phyloP scores from a whole-genome alignment of 257 asterid genomes.

The Jasminum sambac region DNA sequence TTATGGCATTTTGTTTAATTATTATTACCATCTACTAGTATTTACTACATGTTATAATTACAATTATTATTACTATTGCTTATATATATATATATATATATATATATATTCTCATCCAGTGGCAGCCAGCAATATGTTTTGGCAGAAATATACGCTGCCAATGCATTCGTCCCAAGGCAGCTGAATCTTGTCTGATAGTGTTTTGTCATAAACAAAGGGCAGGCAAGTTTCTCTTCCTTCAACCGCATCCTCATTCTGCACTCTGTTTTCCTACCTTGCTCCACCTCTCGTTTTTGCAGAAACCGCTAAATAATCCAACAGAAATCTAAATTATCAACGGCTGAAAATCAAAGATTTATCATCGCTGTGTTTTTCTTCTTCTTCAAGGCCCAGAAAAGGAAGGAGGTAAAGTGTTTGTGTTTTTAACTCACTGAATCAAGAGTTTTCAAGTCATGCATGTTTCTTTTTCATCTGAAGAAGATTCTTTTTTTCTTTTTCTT shows the following conservation, averaged over 20 bases:
- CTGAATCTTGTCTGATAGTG: background rate
- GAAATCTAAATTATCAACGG: background rate
- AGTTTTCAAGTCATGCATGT: background rate
- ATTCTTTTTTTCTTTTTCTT: background rate
- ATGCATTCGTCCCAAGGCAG: background rate
- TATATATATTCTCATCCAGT: background rate
- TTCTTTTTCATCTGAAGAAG: background rate
- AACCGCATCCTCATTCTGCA: background rate
- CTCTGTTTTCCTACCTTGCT: background rate
- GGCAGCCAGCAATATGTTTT: background rate
- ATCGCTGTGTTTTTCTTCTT: background rate
- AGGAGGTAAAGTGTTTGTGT: background rate
- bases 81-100: too few relatives aligned
- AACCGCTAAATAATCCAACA: background rate
- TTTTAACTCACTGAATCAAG: background rate
- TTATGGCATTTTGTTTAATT: too few relatives aligned
- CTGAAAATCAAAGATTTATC: background rate
- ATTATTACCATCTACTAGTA: too few relatives aligned
- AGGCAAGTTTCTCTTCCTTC: background rate
- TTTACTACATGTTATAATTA: too few relatives aligned
- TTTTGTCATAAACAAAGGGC: background rate
- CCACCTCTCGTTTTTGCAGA: background rate
- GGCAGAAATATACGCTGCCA: background rate
- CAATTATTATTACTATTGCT: too few relatives aligned
- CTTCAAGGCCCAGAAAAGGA: background rate